Percentiles rank a stretch among this genome's conserved stretches.
Evolutionary conservation across 2,329 filamentous ascomycete species (phyloP).

Genomic region (Alternaria consortialis): DNA sequence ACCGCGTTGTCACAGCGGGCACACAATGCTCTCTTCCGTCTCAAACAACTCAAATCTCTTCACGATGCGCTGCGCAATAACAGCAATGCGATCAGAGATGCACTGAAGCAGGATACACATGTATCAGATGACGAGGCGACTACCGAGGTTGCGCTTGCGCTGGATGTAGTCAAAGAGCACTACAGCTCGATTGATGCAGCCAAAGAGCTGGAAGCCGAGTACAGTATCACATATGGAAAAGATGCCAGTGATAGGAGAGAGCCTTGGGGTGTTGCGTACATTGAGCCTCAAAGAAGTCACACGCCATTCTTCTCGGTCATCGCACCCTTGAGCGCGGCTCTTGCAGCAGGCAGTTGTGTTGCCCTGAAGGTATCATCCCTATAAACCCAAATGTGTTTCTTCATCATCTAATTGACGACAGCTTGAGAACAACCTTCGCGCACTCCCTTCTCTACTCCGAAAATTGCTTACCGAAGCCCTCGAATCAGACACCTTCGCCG

Average conservation of each 20-base stretch:
- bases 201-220: slow-evolving; percentile 53
- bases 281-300: slow-evolving; percentile 57
- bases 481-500: slow-evolving; percentile 60
- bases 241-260: slow-evolving; percentile 48
- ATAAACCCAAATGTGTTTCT: neutral
- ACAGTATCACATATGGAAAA: slow-evolving; percentile 52
- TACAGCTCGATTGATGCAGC: slow-evolving; percentile 54
- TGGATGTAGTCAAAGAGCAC: slow-evolving; percentile 52
- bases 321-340: slow-evolving; percentile 54
- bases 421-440: slow-evolving; percentile 54
- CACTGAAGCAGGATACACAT: slow-evolving; percentile 54
- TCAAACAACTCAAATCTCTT: slow-evolving; percentile 57
- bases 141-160: slow-evolving; percentile 54
- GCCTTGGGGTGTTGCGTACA: slow-evolving; percentile 57
- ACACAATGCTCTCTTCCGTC: slow-evolving; percentile 58
- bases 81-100: slow-evolving; percentile 48
- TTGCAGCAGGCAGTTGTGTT: slow-evolving; percentile 63
- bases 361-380: slow-evolving; percentile 55
- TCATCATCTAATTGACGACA: slow-evolving; percentile 20
- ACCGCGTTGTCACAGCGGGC: slow-evolving; percentile 47
- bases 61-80: slow-evolving; percentile 52
- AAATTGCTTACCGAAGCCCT: slow-evolving; percentile 53
- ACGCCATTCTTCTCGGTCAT: slow-evolving; percentile 56
- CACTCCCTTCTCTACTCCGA: slow-evolving; percentile 49
- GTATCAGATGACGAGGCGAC: slow-evolving; percentile 51